Conservation (phyloP, 371 early-diverging fungal genomes). For the Lichtheimia ramosa region DNA sequence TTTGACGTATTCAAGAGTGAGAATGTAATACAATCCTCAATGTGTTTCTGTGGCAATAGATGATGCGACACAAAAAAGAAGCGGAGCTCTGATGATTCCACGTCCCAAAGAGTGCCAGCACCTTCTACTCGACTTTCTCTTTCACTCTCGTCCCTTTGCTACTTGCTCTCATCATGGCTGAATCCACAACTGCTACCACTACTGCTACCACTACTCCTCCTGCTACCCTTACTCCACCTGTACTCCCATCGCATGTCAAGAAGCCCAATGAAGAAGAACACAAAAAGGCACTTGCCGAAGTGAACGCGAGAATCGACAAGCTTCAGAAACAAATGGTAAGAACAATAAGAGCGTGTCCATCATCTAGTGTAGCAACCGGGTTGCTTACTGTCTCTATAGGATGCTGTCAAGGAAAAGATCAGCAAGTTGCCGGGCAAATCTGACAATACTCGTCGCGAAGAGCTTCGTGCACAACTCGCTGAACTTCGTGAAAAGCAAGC, state of each 20-base stretch:
- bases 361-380: neutral
- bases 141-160: neutral
- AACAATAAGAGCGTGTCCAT: conserved; percentile 1
- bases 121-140: neutral
- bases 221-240: conserved; percentile 19
- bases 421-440: conserved; percentile 39
- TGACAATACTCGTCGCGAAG: conserved; percentile 51
- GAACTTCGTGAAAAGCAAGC: conserved; percentile 64
- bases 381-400: conserved; percentile 26
- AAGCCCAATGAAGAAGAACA: conserved; percentile 55
- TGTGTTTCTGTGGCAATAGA: too few relatives aligned
- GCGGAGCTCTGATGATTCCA: too few relatives aligned
- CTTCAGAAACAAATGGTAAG: conserved; percentile 57
- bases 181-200: conserved; percentile 7
- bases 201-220: conserved; percentile 9
- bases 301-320: conserved; percentile 57
- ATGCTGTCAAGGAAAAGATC: conserved; percentile 48
- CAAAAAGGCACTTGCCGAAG: conserved; percentile 47
- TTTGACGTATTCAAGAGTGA: too few relatives aligned
- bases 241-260: conserved; percentile 39
- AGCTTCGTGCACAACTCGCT: conserved; percentile 60
- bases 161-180: conserved; percentile 17
- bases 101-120: too few relatives aligned
- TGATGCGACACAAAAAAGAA: too few relatives aligned
- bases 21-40: too few relatives aligned